A percentile compares a stretch with the other conserved stretches of the same genome.
Evolutionary conservation across 805 yeast genomes (phyloP).

Genomic region (Metschnikowia gruessii): DNA sequence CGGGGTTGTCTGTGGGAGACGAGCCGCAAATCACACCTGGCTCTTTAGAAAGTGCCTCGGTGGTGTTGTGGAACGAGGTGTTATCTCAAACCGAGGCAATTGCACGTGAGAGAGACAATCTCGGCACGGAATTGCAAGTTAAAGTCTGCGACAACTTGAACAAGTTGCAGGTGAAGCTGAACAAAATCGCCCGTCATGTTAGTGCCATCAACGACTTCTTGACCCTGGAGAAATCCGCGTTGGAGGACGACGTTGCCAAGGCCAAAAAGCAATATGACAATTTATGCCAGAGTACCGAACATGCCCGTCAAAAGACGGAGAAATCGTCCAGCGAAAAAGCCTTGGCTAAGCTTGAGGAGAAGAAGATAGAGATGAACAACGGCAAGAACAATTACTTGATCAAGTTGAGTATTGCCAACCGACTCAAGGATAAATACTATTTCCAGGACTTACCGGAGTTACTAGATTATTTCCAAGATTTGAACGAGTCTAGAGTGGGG

Average conservation of each 20-base stretch:
- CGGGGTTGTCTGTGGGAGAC: conserved; percentile 82
- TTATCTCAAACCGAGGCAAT: conserved; percentile 78
- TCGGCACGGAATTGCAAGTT: conserved; percentile 57
- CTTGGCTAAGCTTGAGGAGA: conserved; percentile 53
- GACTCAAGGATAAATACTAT: conserved; percentile 87
- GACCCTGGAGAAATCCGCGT: conserved; percentile 42
- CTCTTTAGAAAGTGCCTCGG: conserved; percentile 79
- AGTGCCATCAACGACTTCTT: conserved; percentile 59
- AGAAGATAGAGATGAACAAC: conserved; percentile 77
- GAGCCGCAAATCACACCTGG: conserved; percentile 92
- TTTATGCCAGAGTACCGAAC: conserved; percentile 76
- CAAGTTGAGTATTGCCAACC: conserved; percentile 77
- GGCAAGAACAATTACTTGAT: conserved; percentile 84
- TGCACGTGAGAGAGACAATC: conserved; percentile 60
- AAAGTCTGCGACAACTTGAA: conserved; percentile 62
- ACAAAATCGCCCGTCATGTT: conserved; percentile 53
- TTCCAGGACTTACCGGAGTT: conserved; percentile 92
- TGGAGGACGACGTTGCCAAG: conserved; percentile 57
- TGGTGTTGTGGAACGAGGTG: conserved; percentile 89
- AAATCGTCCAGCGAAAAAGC: conserved; percentile 50
- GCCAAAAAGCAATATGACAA: conserved; percentile 78
- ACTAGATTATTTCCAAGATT: conserved; percentile 77
- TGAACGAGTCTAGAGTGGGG: conserved; percentile 74
- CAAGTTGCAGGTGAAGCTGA: conserved; percentile 52
- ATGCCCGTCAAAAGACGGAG: conserved; percentile 70